Base-by-base conservation (phyloP, 75 land plant genomes). In the Picea sitchensis region DNA sequence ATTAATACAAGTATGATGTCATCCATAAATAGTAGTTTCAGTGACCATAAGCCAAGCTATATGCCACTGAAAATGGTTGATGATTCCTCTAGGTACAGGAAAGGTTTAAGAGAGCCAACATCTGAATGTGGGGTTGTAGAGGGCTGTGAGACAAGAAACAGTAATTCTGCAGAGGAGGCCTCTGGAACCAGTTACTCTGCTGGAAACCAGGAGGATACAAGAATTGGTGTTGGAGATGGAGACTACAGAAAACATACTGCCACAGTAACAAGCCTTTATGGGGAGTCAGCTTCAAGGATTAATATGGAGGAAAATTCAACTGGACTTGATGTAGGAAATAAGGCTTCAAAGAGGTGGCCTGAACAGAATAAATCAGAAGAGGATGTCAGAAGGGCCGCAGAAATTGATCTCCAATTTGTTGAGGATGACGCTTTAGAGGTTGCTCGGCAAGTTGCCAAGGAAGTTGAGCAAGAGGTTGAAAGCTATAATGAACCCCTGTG, bases 371-470 rank as follows among this genome's bases (percentile, higher is more conserved):
- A 65, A 4, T 69, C 72, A 2, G 77, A 81, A 41, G 63, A 47
- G 9, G 36, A 11, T 63, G 73, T 73, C 21, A 78, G 76, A 60
- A 81, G 41, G 59, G 80, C 1, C 58, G 77, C 78, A 61, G 91
- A 84, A 65, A 76, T 87, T 77, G 90, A 88, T 54, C 84, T 89
- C 59, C 92, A 86, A 9, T 89, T 83, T 79, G 90, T 84, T 18
- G 81, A 83, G 74, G 92, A 86, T 77, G 96, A 96, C 81, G 87
- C 96, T 5, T 65, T 96, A 61, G 95, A 92, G 81, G 88, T 96
- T 74, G 98, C 98, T 20, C 79, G 96, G 54, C 88, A 84, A 72
- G 96, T 95, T 82, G 98, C 93, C 1, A 85, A 86, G 61, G 94
- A 90, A 86, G 98, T 92, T n/a, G 94, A 87, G 77, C 85, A 87